These are phyloP conservation scores for Apiotrichum veenhuisii DNA, from an alignment of 1,284 basidiomycete genomes.

Conservation along the genomic window DNA sequence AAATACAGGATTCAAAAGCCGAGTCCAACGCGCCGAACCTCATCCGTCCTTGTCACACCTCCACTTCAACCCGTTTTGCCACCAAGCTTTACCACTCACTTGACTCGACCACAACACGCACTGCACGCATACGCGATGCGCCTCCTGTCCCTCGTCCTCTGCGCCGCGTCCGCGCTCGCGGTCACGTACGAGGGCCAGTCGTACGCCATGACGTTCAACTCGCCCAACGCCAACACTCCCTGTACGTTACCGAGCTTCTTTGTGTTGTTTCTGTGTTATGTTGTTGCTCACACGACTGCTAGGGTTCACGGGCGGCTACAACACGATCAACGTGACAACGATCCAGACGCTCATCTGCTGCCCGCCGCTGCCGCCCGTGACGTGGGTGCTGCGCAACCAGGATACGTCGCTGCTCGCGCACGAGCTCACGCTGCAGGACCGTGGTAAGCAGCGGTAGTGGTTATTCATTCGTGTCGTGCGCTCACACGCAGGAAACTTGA, in stretches of 20 bases:
- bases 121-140: neutral
- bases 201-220: neutral
- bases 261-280: neutral
- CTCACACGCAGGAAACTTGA: neutral
- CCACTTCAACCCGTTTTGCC: no score
- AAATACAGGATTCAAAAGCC: no score
- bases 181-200: neutral
- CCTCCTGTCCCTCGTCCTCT: neutral
- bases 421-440: neutral
- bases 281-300: neutral
- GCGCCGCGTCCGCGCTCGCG: neutral
- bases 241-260: neutral
- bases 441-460: neutral
- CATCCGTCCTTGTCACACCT: no score
- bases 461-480: neutral
- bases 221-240: neutral
- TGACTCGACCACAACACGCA: no score
- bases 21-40: no score
- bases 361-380: neutral
- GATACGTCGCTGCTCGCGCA: neutral
- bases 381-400: neutral
- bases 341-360: constrained; percentile 6
- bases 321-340: neutral
- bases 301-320: constrained; percentile 2
- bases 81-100: no score